Evolutionary conservation across 73 alveolate species (phyloP).

Genomic region (Paramecium tetraurelia): DNA sequence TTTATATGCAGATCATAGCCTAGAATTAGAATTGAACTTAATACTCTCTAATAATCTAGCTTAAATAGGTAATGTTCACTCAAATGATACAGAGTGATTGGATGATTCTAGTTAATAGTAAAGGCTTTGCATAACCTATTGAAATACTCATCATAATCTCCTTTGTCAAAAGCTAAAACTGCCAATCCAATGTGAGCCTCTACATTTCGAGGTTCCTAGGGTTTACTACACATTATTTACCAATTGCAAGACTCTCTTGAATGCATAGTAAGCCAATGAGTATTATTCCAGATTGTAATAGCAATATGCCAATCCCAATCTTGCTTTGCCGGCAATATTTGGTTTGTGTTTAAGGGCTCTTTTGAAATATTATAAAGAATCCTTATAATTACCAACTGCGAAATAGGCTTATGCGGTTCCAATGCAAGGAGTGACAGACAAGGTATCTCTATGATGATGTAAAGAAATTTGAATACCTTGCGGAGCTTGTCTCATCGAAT

Average conservation of each 20-base stretch:
- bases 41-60: neutral
- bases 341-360: conserved; percentile 23
- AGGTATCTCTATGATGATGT: neutral
- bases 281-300: neutral
- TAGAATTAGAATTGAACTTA: neutral
- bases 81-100: neutral
- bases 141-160: conserved; percentile 20
- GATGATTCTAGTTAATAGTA: neutral
- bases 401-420: conserved; percentile 29
- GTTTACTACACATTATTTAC: neutral
- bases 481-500: neutral
- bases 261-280: conserved; percentile 30
- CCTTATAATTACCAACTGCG: conserved; percentile 26
- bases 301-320: conserved; percentile 40
- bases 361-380: conserved; percentile 1
- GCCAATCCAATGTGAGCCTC: conserved; percentile 37
- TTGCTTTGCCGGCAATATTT: conserved; percentile 27
- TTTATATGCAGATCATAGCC: neutral
- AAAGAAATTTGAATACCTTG: neutral
- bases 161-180: conserved; percentile 6
- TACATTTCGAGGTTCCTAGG: conserved; percentile 21
- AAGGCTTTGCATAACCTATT: neutral
- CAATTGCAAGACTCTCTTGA: neutral
- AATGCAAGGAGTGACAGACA: neutral
- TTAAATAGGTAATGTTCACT: conserved; percentile 26